Base-by-base conservation (phyloP, 208 protist genomes). In the Leishmania lainsoni region DNA sequence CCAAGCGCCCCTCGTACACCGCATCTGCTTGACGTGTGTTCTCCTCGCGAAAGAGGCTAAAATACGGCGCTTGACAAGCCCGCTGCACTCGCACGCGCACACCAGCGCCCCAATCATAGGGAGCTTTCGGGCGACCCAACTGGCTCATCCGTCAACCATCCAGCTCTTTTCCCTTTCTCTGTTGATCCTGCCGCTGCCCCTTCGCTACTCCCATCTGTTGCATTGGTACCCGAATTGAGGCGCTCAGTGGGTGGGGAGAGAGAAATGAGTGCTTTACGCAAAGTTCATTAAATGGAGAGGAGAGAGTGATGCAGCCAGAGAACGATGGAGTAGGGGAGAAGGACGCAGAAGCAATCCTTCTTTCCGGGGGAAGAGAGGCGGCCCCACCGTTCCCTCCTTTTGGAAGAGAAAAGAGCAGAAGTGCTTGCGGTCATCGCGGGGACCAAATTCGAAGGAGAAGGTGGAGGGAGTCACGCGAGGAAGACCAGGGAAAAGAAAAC, bases 41-140 rank as follows among this genome's bases (percentile, higher is more conserved):
- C 76, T 96, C 92, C 70, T 96, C 91, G n/a, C 91, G 91, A 72
- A 94, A 92, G 48, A 91, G 49, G 69, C 89, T 93, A 74, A 89
- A 91, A 54, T 90, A 91, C 14, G 87, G 87, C 29, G 63, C 76
- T 82, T 89, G 92, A 52, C 73, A 87, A 42, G 86, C 83, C 0
- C 89, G 85, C 61, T 87, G 81, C 70, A 95, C 89, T 32, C 90
- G 84, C 58, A 81, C 75, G 54, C 81, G 72, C 52, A 95, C 90
- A 0, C 81, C 79, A 4, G 83, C 76, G 54, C 66, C 56, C 65
- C 90, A 78, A 74, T 91, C 85, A 42, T 87, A 91, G 48, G 77
- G 78, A 10, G 49, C 61, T 4, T 65, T 39, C 26, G 35, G 56
- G 17, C 39, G 35, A 5, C 45, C 22, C 22, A 35, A 26, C n/a